phyloP scores from a whole-genome alignment of 495 filamentous ascomycete species.

The Penicillium coffeae region DNA sequence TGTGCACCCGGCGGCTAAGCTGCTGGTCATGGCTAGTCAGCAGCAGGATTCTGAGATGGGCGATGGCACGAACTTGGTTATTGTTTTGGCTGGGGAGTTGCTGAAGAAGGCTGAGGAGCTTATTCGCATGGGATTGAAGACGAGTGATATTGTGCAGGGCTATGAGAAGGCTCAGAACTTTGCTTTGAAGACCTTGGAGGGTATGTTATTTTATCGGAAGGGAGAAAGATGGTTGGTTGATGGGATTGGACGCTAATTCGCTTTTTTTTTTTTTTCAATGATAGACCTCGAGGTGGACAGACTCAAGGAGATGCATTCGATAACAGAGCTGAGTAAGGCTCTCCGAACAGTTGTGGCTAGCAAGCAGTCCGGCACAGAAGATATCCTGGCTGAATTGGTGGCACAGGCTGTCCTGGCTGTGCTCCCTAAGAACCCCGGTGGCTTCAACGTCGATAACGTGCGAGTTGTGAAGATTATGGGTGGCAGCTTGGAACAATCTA shows the following conservation, averaged over 20 bases:
- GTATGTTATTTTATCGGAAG: slow-evolving; percentile 37
- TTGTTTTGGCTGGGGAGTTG: slow-evolving; percentile 91
- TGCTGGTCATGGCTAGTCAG: slow-evolving; percentile 98
- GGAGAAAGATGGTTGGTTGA: slow-evolving; percentile 11
- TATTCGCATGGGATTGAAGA: slow-evolving; percentile 91
- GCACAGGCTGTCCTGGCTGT: slow-evolving; percentile 92
- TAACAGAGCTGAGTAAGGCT: slow-evolving; percentile 85
- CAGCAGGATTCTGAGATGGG: slow-evolving; percentile 99
- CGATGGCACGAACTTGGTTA: slow-evolving; percentile 96
- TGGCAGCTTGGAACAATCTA: slow-evolving; percentile 85
- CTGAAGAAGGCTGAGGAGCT: slow-evolving; percentile 97
- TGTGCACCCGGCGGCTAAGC: slow-evolving; percentile 95
- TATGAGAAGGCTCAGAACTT: slow-evolving; percentile 92
- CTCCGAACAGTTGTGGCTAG: slow-evolving; percentile 92
- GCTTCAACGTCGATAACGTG: slow-evolving; percentile 99
- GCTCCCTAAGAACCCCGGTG: slow-evolving; percentile 91
- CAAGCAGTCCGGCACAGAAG: slow-evolving; percentile 93
- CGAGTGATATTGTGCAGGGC: slow-evolving; percentile 89
- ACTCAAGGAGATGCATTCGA: slow-evolving; percentile 74
- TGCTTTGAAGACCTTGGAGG: slow-evolving; percentile 77
- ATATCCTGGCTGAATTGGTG: slow-evolving; percentile 78
- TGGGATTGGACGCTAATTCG: no score
- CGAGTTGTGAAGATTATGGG: slow-evolving; percentile 99
- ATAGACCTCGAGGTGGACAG: slow-evolving; percentile 90
- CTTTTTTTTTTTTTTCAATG: no score